Evolutionary conservation across 805 yeast genomes (phyloP).

Genomic region (Lipomyces chichibuensis): DNA sequence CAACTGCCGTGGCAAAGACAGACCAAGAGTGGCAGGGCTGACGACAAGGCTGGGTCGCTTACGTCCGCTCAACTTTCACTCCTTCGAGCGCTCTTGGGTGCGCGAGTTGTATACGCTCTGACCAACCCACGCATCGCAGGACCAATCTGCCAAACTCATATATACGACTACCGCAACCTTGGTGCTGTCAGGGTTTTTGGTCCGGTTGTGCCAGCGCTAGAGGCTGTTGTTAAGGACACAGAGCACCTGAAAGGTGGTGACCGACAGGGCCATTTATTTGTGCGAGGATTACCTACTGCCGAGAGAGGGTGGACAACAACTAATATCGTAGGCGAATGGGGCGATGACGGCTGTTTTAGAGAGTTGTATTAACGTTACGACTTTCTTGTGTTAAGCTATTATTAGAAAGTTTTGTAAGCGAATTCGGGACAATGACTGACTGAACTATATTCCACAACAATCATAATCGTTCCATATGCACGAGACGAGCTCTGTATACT

Average conservation of each 20-base stretch:
- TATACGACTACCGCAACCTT: slow-evolving; percentile 41
- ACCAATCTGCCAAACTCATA: slow-evolving; percentile 45
- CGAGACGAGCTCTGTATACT: not conserved
- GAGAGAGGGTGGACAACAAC: slow-evolving; percentile 39
- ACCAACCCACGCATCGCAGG: slow-evolving; percentile 40
- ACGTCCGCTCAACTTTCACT: slow-evolving; percentile 37
- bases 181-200: slow-evolving; percentile 37
- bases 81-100: slow-evolving; percentile 44
- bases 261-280: slow-evolving; percentile 36
- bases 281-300: slow-evolving; percentile 39
- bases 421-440: not conserved
- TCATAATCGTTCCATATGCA: not conserved
- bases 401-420: not conserved
- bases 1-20: slow-evolving; percentile 12
- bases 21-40: not conserved
- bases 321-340: slow-evolving; percentile 38
- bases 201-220: slow-evolving; percentile 41
- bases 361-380: slow-evolving; percentile 5
- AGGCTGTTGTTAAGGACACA: slow-evolving; percentile 38
- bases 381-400: not conserved
- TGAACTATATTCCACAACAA: too few relatives aligned
- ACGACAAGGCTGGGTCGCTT: slow-evolving; percentile 22
- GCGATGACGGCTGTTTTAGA: slow-evolving; percentile 41
- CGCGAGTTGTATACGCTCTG: slow-evolving; percentile 44
- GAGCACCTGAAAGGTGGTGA: slow-evolving; percentile 36